These are phyloP conservation scores for Yarrowia divulgata DNA, from an alignment of 805 yeast genomes.

Conservation along the genomic window DNA sequence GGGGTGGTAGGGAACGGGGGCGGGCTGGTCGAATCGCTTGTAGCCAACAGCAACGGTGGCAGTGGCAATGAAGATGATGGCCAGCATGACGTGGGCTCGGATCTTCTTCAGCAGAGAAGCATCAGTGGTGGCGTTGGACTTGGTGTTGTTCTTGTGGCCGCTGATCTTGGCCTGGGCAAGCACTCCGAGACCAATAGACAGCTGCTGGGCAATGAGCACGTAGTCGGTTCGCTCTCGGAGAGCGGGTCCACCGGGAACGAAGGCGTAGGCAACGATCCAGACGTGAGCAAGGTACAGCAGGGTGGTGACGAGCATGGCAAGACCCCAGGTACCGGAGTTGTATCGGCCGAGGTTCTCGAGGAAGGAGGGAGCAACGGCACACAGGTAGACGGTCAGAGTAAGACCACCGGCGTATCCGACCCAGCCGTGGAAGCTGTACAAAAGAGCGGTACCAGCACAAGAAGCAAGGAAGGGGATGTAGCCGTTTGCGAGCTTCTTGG, in stretches of 20 bases:
- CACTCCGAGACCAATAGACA: conserved; percentile 62
- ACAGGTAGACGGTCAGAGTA: conserved; percentile 64
- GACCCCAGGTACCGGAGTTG: conserved; percentile 60
- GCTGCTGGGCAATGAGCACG: conserved; percentile 65
- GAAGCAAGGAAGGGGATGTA: conserved; percentile 55
- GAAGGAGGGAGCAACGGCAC: conserved; percentile 65
- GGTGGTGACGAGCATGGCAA: conserved; percentile 57
- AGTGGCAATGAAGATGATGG: conserved; percentile 53
- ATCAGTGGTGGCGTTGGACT: conserved; percentile 41
- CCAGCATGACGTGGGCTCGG: conserved; percentile 45
- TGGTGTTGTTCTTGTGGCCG: conserved; percentile 17
- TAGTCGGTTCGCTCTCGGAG: conserved; percentile 89
- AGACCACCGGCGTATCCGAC: conserved; percentile 77
- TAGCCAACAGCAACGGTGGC: conserved; percentile 62
- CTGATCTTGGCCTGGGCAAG: conserved; percentile 45
- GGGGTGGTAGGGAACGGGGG: conserved; percentile 73
- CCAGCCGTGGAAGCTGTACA: conserved; percentile 70
- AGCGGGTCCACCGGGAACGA: conserved; percentile 92
- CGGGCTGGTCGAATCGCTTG: conserved; percentile 62
- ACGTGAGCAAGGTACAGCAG: conserved; percentile 79
- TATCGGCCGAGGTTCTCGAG: conserved; percentile 64
- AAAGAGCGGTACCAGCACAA: conserved; percentile 57
- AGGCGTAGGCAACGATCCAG: conserved; percentile 98
- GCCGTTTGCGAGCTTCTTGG: conserved; percentile 47
- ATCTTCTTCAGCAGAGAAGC: conserved; percentile 45